Percentiles rank a stretch among this genome's conserved stretches.
Conservation (phyloP, 225 moss, liverwort and hornwort genomes). For the Neckera pumila region DNA sequence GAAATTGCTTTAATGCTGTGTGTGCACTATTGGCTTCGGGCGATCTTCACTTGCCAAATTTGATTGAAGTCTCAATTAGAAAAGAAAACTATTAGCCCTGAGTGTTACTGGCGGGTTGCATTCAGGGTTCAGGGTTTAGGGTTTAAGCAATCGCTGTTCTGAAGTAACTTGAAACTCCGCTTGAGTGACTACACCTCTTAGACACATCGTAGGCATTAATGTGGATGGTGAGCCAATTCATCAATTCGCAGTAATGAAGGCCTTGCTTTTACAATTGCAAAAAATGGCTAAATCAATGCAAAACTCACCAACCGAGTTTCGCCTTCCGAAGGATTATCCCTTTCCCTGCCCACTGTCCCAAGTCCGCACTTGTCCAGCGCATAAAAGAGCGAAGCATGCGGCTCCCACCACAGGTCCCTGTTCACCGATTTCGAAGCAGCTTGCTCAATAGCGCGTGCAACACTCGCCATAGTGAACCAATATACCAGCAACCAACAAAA, state of each 20-base stretch:
- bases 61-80: not conserved
- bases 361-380: slow-evolving; percentile 62
- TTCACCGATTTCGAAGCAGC: slow-evolving; percentile 57
- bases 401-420: slow-evolving; percentile 80
- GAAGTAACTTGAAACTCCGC: not conserved
- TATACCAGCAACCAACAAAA: not conserved
- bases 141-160: not conserved
- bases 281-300: not conserved
- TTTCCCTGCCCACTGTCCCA: not conserved
- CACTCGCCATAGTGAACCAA: slow-evolving; percentile 59
- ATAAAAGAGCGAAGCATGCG: slow-evolving; percentile 53
- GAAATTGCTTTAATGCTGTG: not conserved
- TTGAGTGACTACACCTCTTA: not conserved
- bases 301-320: slow-evolving; percentile 48
- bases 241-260: not conserved
- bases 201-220: not conserved
- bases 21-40: not conserved
- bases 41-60: not conserved
- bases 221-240: not conserved
- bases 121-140: not conserved
- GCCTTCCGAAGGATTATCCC: slow-evolving; percentile 6
- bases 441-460: slow-evolving; percentile 87
- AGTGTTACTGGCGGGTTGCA: not conserved
- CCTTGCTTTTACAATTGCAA: not conserved
- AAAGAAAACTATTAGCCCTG: not conserved